A percentile compares a stretch with the other conserved stretches of the same genome.
phyloP scores from a whole-genome alignment of 2,329 filamentous ascomycete genomes.

The Fusarium sambucinum region DNA sequence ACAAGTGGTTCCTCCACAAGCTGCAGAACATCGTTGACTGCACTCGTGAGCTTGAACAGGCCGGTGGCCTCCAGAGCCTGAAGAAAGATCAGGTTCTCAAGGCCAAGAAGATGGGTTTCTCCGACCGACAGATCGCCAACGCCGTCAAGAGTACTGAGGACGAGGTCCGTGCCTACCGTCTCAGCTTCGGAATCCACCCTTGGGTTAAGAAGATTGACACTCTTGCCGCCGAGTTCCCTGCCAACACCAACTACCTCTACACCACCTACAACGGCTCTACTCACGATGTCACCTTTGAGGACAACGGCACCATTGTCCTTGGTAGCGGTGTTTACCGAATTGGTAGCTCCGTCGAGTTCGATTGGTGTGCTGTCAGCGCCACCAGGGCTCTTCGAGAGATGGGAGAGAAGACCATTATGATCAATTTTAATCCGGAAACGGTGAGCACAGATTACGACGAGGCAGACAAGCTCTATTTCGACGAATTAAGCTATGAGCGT shows the following conservation, averaged over 20 bases:
- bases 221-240: conserved; percentile 94
- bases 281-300: conserved; percentile 94
- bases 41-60: conserved; percentile 84
- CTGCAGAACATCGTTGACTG: conserved; percentile 96
- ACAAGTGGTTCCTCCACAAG: conserved; percentile 99
- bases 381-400: conserved; percentile 84
- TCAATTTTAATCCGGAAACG: conserved; percentile 90
- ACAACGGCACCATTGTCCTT: conserved; percentile 89
- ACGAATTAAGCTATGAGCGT: conserved; percentile 95
- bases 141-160: conserved; percentile 90
- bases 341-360: conserved; percentile 96
- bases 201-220: conserved; percentile 99
- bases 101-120: conserved; percentile 98
- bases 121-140: conserved; percentile 91
- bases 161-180: conserved; percentile 85
- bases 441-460: conserved; percentile 86
- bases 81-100: conserved; percentile 90
- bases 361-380: conserved; percentile 96
- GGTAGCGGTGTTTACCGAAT: conserved; percentile 98
- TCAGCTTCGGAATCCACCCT: conserved; percentile 88
- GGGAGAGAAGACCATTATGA: conserved; percentile 98
- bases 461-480: conserved; percentile 94
- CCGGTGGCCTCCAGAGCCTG: conserved; percentile 83
- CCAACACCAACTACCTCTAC: conserved; percentile 94
- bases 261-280: conserved; percentile 97